Percentiles rank a stretch among this genome's conserved stretches.
Evolutionary conservation across 768 basidiomycete species (phyloP).

Genomic region (Leccinum fibrillosum): DNA sequence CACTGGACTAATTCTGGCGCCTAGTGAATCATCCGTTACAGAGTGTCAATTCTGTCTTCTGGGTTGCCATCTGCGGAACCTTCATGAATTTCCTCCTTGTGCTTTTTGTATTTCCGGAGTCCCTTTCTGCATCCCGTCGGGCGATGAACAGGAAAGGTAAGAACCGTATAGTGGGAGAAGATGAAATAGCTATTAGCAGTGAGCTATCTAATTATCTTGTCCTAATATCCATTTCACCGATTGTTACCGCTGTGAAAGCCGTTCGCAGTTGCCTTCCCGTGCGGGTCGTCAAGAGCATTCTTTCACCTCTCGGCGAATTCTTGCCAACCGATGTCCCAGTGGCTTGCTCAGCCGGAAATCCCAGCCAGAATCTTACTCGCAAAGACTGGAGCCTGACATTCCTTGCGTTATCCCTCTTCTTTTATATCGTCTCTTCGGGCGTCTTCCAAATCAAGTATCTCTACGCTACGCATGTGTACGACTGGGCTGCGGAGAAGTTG

Average conservation of each 20-base stretch:
- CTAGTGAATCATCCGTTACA: conserved; percentile 32
- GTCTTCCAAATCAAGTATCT: conserved; percentile 74
- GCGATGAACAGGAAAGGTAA: conserved; percentile 29
- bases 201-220: conserved; percentile 2
- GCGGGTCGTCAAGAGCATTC: conserved; percentile 40
- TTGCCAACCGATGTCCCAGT: conserved; percentile 49
- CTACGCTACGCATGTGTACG: conserved; percentile 70
- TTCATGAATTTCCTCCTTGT: conserved; percentile 56
- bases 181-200: conserved; percentile 9
- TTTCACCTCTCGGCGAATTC: conserved; percentile 70
- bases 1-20: conserved; percentile 7
- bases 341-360: conserved; percentile 47
- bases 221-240: not conserved
- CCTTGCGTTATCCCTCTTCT: conserved; percentile 60
- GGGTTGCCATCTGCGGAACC: conserved; percentile 43
- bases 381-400: conserved; percentile 76
- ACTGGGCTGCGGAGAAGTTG: conserved; percentile 65
- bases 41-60: conserved; percentile 51
- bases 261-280: conserved; percentile 7
- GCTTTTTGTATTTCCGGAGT: conserved; percentile 59
- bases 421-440: conserved; percentile 65
- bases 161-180: conserved; percentile 21
- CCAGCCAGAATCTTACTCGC: conserved; percentile 53
- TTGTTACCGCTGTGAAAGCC: not conserved
- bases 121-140: conserved; percentile 35